Base-by-base conservation (phyloP, 805 yeast genomes). In the Brettanomyces nanus region DNA sequence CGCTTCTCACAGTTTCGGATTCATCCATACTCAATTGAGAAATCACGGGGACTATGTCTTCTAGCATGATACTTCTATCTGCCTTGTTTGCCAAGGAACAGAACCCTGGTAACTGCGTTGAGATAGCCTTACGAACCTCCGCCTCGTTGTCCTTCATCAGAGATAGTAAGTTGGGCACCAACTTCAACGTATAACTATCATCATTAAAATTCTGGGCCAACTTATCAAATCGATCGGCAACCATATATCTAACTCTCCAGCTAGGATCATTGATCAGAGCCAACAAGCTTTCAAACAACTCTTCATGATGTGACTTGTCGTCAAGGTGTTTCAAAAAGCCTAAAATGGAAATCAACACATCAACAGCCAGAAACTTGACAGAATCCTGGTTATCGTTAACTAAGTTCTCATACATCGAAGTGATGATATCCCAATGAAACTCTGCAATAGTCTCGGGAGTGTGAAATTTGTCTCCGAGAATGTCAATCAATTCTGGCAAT, bases 241-340 rank as follows among this genome's bases (percentile, higher is more conserved):
- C 95, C 80, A 92, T 87, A 63, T 90, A 92, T 54, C 98, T 80
- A 40, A 92, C 97, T 61, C 98, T 79, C 99, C 99, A 92, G 54
- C 95, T 82, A 61, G 85, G 86, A 64, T 92, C 98, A 46, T 71
- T 74, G 41, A 85, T 80, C 47, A 92, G 69, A 46, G 76, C 75
- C 46, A 81, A 69, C 3, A 95, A 71, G 45, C 80, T 73, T 36
- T 69, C 66, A 44, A 83, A 68, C 41, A 83, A 66, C 47, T 80
- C 83, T 34, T 73, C 68, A 48, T 76, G 71, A 57, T 79, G 84
- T 15, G 77, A 62, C 17, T 53, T 58, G 39, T 71, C 59, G 9
- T 33, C 38, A 42, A 73, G 73, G 14, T 64, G 59, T 47, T 77
- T 77, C 64, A 80, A 77, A 53, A 77, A 80, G 44, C 73, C 71